These are phyloP conservation scores for Lactifluus hygrophoroides DNA, from an alignment of 768 basidiomycete genomes.

Conservation along the genomic window DNA sequence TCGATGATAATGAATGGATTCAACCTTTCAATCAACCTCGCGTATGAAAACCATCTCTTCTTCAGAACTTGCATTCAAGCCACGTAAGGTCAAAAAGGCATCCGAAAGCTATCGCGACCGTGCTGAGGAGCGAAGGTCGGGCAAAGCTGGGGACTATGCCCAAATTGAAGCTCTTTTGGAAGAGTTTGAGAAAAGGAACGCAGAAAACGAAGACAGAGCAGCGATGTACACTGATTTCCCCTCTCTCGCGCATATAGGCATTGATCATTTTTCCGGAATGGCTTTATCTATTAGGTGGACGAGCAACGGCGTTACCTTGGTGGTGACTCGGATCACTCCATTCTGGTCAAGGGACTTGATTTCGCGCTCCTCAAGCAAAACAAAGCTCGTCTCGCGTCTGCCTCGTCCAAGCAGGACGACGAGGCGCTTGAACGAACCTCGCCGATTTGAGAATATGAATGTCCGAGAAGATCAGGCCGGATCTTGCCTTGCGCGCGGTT, in stretches of 20 bases:
- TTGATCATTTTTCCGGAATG: background rate
- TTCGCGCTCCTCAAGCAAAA: slow-evolving; percentile 78
- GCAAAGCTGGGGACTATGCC: slow-evolving; percentile 64
- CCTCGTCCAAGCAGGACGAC: slow-evolving; percentile 53
- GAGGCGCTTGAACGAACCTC: slow-evolving; percentile 81
- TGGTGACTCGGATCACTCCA: slow-evolving; percentile 76
- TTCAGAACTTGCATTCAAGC: slow-evolving; percentile 66
- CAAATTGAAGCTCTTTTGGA: slow-evolving; percentile 73
- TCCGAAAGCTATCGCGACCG: slow-evolving; percentile 61
- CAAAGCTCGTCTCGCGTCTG: slow-evolving; percentile 52
- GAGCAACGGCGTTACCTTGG: slow-evolving; percentile 71
- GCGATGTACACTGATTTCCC: slow-evolving; percentile 36
- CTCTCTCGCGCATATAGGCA: background rate
- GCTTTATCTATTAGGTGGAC: slow-evolving; percentile 49
- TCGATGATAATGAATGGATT: too few relatives aligned
- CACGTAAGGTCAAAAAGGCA: slow-evolving; percentile 57
- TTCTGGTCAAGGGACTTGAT: slow-evolving; percentile 88
- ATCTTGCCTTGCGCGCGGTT: slow-evolving; percentile 69
- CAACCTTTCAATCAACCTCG: background rate
- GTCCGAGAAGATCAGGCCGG: slow-evolving; percentile 58
- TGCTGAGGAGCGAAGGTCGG: slow-evolving; percentile 62
- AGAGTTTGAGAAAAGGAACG: slow-evolving; percentile 65
- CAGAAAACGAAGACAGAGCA: slow-evolving; percentile 48
- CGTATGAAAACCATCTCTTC: slow-evolving; percentile 40
- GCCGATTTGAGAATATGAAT: slow-evolving; percentile 69